These are phyloP conservation scores for Smallanthus sonchifolius DNA, from an alignment of 129 eudicot species.

Conservation along the genomic window DNA sequence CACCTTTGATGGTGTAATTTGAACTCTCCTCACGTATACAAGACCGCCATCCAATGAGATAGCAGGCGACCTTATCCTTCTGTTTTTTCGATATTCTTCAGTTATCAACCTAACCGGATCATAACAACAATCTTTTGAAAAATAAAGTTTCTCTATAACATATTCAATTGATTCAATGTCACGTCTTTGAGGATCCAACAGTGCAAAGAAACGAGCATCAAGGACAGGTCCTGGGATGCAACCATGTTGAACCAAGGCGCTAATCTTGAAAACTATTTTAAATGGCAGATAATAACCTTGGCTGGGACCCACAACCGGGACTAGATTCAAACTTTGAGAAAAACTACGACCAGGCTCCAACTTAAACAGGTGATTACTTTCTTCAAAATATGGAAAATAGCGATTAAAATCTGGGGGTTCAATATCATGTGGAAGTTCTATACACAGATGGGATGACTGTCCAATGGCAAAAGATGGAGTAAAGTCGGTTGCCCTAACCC, in stretches of 20 bases:
- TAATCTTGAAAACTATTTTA: constrained; percentile 50
- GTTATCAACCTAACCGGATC: constrained; percentile 65
- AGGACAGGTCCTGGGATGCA: constrained; percentile 74
- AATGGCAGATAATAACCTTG: constrained; percentile 45
- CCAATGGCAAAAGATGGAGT: constrained; percentile 59
- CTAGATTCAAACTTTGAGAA: constrained; percentile 44
- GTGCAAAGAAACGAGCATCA: constrained; percentile 42
- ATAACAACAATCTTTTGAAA: constrained; percentile 64
- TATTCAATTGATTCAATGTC: constrained; percentile 42
- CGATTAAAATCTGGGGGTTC: constrained; percentile 47
- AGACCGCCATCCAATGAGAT: constrained; percentile 62
- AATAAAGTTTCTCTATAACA: constrained; percentile 58
- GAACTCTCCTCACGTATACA: constrained; percentile 77
- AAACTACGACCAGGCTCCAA: constrained; percentile 44
- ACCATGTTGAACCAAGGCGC: constrained; percentile 74
- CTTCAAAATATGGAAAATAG: constrained; percentile 48
- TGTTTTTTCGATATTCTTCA: constrained; percentile 44
- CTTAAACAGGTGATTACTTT: constrained; percentile 33
- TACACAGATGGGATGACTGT: constrained; percentile 70
- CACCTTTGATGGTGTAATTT: constrained; percentile 73
- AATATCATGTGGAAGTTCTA: constrained; percentile 52
- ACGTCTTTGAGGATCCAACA: constrained; percentile 53
- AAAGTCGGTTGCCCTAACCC: constrained; percentile 80
- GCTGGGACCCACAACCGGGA: constrained; percentile 65
- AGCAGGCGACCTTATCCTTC: constrained; percentile 33